phyloP scores from a whole-genome alignment of 2,329 filamentous ascomycete genomes.

The Lecanosticta acicola region DNA sequence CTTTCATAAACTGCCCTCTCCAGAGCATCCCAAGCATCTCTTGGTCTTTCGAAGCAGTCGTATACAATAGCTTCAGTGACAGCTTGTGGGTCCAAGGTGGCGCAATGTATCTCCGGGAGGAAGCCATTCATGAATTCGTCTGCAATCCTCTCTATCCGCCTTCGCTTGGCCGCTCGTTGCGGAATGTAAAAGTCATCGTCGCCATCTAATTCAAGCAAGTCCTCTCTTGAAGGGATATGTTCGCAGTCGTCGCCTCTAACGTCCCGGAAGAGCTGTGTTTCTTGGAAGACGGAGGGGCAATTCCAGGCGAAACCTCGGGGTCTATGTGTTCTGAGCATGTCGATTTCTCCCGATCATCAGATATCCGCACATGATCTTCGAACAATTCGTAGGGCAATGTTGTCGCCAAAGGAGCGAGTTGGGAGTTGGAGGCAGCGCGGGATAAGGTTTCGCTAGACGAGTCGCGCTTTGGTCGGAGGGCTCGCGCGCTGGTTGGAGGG shows the following conservation, averaged over 20 bases:
- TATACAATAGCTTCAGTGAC: background rate
- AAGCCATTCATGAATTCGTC: slow-evolving; percentile 54
- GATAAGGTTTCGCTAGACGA: background rate
- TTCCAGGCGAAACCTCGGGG: slow-evolving; percentile 29
- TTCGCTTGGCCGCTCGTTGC: slow-evolving; percentile 46
- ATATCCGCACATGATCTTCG: background rate
- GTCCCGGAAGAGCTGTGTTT: slow-evolving; percentile 24
- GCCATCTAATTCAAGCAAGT: slow-evolving; percentile 48
- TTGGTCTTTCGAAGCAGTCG: background rate
- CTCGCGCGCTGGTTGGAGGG: too few relatives aligned
- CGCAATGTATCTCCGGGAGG: slow-evolving; percentile 54
- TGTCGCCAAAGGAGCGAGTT: background rate
- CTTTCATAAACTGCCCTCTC: background rate
- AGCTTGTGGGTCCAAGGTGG: slow-evolving; percentile 28
- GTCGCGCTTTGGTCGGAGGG: too few relatives aligned
- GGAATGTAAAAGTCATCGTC: slow-evolving; percentile 53
- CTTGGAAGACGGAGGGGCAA: slow-evolving; percentile 28
- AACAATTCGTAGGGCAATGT: too few relatives aligned
- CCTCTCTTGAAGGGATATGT: slow-evolving; percentile 7
- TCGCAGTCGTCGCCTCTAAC: slow-evolving; percentile 22
- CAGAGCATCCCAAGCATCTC: background rate
- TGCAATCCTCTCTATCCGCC: slow-evolving; percentile 56
- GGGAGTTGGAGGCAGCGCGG: background rate
- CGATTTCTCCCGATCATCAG: background rate
- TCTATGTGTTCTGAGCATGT: slow-evolving; percentile 29